A percentile compares a stretch with the other conserved stretches of the same genome.
Conservation (phyloP, 352 stramenopile genomes). For the Phytophthora tubulina region DNA sequence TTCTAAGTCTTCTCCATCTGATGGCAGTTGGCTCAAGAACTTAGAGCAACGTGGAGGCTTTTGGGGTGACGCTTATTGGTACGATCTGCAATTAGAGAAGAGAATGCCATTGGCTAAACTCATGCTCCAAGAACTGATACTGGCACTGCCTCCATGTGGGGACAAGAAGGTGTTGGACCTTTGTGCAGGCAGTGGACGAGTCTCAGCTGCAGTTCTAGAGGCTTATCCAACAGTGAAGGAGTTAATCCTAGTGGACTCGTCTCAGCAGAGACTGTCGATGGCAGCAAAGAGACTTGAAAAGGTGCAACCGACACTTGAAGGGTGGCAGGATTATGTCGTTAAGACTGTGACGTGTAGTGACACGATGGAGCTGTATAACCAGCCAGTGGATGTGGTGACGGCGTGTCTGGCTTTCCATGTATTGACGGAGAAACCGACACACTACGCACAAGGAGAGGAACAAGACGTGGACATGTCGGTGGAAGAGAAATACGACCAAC, state of each 20-base stretch:
- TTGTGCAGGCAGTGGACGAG: conserved; percentile 72
- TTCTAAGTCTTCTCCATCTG: not conserved
- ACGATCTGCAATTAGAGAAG: conserved; percentile 72
- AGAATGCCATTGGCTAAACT: conserved; percentile 69
- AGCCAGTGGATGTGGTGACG: conserved; percentile 66
- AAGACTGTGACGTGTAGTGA: conserved; percentile 25
- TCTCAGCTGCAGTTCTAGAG: conserved; percentile 55
- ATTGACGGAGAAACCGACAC: conserved; percentile 57
- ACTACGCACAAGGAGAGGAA: conserved; percentile 46
- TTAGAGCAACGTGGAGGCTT: conserved; percentile 73
- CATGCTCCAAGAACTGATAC: conserved; percentile 71
- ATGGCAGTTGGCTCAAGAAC: conserved; percentile 63
- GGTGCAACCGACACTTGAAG: not conserved
- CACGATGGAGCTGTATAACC: conserved; percentile 31
- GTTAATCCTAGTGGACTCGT: conserved; percentile 70
- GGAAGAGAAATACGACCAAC: conserved; percentile 52
- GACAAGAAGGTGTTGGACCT: conserved; percentile 69
- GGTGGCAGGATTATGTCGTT: conserved; percentile 34
- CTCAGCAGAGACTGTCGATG: conserved; percentile 61
- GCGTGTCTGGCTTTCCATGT: conserved; percentile 79
- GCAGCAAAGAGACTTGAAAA: conserved; percentile 53
- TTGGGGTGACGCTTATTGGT: conserved; percentile 82
- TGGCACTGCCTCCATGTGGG: conserved; percentile 70
- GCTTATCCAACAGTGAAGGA: conserved; percentile 65
- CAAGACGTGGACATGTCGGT: conserved; percentile 8